phyloP scores from a whole-genome alignment of 2,329 filamentous ascomycete genomes.

The Fusarium virguliforme region DNA sequence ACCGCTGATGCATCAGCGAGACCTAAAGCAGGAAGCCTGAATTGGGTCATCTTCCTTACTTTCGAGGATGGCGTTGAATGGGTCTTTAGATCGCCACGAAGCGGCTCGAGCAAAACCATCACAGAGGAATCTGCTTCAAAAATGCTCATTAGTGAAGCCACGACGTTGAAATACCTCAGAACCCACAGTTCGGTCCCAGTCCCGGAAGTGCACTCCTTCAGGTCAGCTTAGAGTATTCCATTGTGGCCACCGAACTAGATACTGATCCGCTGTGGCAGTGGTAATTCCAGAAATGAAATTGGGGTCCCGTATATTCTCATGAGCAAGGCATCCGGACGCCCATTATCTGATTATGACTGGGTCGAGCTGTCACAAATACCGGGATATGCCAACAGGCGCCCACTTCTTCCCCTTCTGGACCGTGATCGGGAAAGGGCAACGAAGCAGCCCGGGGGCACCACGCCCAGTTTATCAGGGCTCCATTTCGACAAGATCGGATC shows the following conservation, averaged over 20 bases:
- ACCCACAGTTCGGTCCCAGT: conserved; percentile 42
- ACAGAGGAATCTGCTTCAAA: conserved; percentile 39
- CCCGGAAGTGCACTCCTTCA: conserved; percentile 47
- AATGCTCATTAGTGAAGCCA: conserved; percentile 46
- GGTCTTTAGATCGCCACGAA: conserved; percentile 43
- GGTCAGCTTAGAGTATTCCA: conserved; percentile 20
- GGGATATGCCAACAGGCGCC: conserved; percentile 23
- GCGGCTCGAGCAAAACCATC: conserved; percentile 5
- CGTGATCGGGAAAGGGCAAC: conserved; percentile 39
- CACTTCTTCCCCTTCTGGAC: conserved; percentile 39
- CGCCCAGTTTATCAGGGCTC: conserved; percentile 32
- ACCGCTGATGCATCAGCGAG: conserved; percentile 25
- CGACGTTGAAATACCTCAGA: conserved; percentile 43
- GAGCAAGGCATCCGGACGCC: conserved; percentile 44
- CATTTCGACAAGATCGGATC: conserved; percentile 49
- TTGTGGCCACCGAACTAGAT: background rate
- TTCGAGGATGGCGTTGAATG: conserved; percentile 48
- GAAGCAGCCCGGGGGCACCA: conserved; percentile 39
- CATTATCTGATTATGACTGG: conserved; percentile 45
- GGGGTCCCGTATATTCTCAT: conserved; percentile 49
- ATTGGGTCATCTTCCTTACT: conserved; percentile 44
- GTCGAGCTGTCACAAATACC: conserved; percentile 20
- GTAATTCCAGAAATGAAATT: conserved; percentile 37
- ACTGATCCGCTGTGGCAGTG: conserved; percentile 27
- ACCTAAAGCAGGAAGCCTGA: conserved; percentile 39